Conservation (phyloP, 345 rosid genomes). For the Citrus cavaleriei region DNA sequence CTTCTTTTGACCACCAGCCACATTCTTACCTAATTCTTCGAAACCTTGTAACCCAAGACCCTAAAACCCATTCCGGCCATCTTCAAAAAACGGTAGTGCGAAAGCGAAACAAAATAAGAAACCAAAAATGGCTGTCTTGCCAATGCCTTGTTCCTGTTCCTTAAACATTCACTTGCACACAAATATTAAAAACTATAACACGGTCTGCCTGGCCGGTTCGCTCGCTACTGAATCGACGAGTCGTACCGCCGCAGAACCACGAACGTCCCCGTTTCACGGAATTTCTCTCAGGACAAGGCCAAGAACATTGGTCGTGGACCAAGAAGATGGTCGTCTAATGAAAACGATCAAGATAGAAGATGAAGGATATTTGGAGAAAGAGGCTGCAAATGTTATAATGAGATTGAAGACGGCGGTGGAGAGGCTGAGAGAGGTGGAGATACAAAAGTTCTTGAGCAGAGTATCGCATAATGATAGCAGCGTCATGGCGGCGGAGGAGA, state of each 20-base stretch:
- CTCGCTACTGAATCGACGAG: neutral
- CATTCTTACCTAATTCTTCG: too few species aligned
- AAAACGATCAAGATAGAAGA: neutral
- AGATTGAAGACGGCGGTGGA: constrained; percentile 17
- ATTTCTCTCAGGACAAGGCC: neutral
- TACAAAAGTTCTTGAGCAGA: constrained; percentile 3
- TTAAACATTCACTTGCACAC: neutral
- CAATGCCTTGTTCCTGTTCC: neutral
- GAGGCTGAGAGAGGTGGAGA: constrained; percentile 8
- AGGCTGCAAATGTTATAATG: neutral
- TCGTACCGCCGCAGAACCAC: neutral
- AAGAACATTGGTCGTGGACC: neutral
- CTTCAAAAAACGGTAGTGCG: too few species aligned
- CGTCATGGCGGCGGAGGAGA: neutral
- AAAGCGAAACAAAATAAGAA: too few species aligned
- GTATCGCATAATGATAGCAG: neutral
- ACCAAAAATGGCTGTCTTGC: neutral
- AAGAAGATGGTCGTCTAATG: neutral
- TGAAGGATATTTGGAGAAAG: neutral
- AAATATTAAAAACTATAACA: neutral
- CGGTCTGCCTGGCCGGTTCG: neutral
- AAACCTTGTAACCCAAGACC: neutral
- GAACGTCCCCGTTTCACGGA: neutral
- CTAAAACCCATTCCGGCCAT: too few species aligned
- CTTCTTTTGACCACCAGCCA: neutral